Conservation (phyloP, 805 yeast species). For the Kuraishia borneana region DNA sequence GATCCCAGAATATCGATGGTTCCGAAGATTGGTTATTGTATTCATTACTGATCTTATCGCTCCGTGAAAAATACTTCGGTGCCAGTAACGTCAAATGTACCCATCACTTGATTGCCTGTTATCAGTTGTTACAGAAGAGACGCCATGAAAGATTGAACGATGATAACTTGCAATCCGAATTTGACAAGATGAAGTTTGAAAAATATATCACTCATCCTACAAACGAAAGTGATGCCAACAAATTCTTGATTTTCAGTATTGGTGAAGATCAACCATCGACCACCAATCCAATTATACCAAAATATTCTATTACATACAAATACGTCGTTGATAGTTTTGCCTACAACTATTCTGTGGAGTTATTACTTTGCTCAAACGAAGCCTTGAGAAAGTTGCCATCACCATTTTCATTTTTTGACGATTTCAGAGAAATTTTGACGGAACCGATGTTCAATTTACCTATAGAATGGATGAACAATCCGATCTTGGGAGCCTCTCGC, state of each 20-base stretch:
- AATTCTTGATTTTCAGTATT: constrained; percentile 3
- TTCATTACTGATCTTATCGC: constrained; percentile 27
- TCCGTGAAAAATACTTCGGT: constrained; percentile 22
- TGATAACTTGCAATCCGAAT: not conserved
- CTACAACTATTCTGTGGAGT: constrained; percentile 26
- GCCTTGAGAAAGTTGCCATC: constrained; percentile 23
- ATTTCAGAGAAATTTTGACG: constrained; percentile 16
- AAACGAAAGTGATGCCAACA: constrained; percentile 2
- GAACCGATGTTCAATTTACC: constrained; percentile 21
- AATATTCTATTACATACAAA: not conserved
- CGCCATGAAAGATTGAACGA: constrained; percentile 1
- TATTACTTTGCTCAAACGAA: constrained; percentile 22
- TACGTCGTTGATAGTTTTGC: constrained; percentile 15
- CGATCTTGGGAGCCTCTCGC: constrained; percentile 27
- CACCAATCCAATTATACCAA: too few relatives aligned
- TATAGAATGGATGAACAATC: constrained; percentile 28
- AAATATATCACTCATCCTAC: constrained; percentile 5
- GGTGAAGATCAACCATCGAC: not conserved
- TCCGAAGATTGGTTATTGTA: constrained; percentile 28
- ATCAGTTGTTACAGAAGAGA: constrained; percentile 17
- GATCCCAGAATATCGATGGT: constrained; percentile 9
- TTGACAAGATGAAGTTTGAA: constrained; percentile 2
- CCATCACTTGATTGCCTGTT: constrained; percentile 20
- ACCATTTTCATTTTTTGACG: constrained; percentile 27
- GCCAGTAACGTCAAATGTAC: constrained; percentile 17